phyloP scores from a whole-genome alignment of 768 basidiomycete genomes.

The Hemileccinum rubropunctum region DNA sequence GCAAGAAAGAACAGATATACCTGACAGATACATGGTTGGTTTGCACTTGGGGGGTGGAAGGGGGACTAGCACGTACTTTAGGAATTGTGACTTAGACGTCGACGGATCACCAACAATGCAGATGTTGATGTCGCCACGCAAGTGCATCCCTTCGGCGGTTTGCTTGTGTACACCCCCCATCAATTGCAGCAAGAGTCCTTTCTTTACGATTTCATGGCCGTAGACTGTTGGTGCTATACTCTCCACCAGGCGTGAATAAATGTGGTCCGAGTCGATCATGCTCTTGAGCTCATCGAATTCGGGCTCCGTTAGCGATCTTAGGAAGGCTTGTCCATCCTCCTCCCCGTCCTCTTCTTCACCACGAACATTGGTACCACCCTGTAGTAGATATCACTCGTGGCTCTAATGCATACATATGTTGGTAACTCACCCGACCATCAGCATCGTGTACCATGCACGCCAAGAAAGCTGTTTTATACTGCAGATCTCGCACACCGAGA shows the following conservation, averaged over 20 bases:
- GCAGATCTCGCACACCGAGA: conserved; percentile 90
- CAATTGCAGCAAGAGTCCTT: conserved; percentile 90
- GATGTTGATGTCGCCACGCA: conserved; percentile 98
- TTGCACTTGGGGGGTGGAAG: not conserved
- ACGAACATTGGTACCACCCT: conserved; percentile 86
- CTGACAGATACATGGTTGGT: conserved; percentile 38
- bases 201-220: conserved; percentile 98
- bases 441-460: conserved; percentile 96
- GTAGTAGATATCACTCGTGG: conserved; percentile 2
- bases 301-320: conserved; percentile 85
- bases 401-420: not conserved
- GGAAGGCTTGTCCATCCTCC: conserved; percentile 78
- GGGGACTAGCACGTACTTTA: conserved; percentile 66
- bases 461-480: conserved; percentile 98
- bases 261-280: conserved; percentile 94
- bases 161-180: conserved; percentile 99
- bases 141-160: conserved; percentile 93
- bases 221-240: conserved; percentile 98
- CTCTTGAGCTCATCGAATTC: conserved; percentile 92
- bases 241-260: conserved; percentile 89
- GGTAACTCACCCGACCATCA: conserved; percentile 83
- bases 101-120: conserved; percentile 97
- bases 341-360: conserved; percentile 84
- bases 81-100: conserved; percentile 97
- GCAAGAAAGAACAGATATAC: conserved; percentile 97